Evolutionary conservation across 306 rosid species (phyloP).

Genomic region (Styphnolobium japonicum): DNA sequence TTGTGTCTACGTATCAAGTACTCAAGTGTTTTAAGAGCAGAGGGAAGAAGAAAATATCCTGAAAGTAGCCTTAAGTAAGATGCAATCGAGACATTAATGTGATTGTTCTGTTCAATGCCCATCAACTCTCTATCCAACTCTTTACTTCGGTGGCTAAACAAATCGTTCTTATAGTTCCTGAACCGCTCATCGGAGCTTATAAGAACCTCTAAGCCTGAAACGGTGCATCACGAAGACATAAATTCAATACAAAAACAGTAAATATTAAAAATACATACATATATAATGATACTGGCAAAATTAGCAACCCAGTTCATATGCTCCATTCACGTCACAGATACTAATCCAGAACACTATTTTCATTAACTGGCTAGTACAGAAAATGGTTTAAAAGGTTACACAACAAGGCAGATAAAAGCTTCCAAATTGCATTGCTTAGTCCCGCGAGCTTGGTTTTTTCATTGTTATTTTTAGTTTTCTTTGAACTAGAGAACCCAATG

Average conservation of each 20-base stretch:
- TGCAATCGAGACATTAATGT: conserved; percentile 52
- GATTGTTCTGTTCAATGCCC: conserved; percentile 61
- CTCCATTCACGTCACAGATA: background rate
- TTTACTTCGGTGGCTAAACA: conserved; percentile 61
- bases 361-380: background rate
- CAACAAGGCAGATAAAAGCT: background rate
- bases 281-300: background rate
- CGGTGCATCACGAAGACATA: background rate
- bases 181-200: conserved; percentile 58
- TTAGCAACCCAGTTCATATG: background rate
- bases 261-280: too few relatives aligned
- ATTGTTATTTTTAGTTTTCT: background rate
- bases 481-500: background rate
- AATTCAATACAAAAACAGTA: background rate
- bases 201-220: conserved; percentile 83
- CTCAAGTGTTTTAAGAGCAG: conserved; percentile 78
- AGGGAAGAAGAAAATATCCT: conserved; percentile 50
- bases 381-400: background rate
- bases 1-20: conserved; percentile 81
- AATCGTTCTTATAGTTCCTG: conserved; percentile 57
- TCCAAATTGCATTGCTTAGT: background rate
- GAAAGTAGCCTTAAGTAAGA: conserved; percentile 67
- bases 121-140: conserved; percentile 82
- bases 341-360: background rate
- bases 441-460: too few relatives aligned